Evolutionary conservation across 2,329 filamentous ascomycete genomes (phyloP).

Genomic region (Aurifilum marmelostoma): DNA sequence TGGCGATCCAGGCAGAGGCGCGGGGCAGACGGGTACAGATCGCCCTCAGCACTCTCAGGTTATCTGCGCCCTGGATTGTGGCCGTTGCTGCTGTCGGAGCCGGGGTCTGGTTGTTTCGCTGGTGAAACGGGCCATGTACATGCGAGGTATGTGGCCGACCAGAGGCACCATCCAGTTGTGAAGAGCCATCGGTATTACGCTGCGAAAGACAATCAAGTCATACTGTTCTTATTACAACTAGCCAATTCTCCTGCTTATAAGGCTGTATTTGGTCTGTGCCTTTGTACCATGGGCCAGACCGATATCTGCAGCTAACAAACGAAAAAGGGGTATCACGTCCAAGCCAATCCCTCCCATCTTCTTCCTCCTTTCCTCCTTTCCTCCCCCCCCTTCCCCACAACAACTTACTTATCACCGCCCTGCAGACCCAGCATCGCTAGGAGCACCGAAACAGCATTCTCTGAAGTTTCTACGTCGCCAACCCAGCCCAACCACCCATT

Average conservation of each 20-base stretch:
- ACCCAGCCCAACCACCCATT: slow-evolving; percentile 8
- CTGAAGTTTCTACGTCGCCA: neutral
- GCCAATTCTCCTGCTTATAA: neutral
- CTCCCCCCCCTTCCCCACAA: too few species aligned
- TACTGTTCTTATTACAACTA: neutral
- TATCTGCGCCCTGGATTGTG: neutral
- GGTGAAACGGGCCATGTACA: too few species aligned
- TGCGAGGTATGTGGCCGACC: neutral
- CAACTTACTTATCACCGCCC: neutral
- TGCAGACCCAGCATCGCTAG: slow-evolving; percentile 12
- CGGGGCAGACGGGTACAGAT: neutral
- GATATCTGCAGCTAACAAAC: neutral
- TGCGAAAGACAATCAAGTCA: neutral
- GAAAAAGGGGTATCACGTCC: neutral
- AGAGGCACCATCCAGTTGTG: neutral
- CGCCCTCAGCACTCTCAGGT: neutral
- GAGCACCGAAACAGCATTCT: neutral
- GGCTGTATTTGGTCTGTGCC: neutral
- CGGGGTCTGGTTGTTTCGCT: neutral
- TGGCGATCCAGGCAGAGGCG: neutral
- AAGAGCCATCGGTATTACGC: neutral
- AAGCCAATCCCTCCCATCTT: too few species aligned
- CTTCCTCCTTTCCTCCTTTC: neutral
- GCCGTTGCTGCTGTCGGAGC: neutral
- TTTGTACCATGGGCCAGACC: neutral